A percentile compares a stretch with the other conserved stretches of the same genome.
Evolutionary conservation across 192 early-diverging fungal species (phyloP).

Genomic region (Umbelopsis sp.): DNA sequence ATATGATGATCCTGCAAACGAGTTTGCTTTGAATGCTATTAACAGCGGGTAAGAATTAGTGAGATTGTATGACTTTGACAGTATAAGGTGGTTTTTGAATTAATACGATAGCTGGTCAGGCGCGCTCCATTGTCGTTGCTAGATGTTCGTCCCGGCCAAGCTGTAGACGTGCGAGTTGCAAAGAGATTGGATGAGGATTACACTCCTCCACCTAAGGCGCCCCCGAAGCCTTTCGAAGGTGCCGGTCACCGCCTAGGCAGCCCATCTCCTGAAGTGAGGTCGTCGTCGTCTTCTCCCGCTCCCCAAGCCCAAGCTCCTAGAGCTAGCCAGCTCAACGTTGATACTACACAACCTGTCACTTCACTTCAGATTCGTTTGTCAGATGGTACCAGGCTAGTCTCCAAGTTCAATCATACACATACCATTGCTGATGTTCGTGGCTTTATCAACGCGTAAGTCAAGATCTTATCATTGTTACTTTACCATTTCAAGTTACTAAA

Average conservation of each 20-base stretch:
- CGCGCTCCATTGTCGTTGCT: constrained; percentile 86
- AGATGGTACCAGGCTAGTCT: constrained; percentile 89
- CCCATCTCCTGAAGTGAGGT: constrained; percentile 40
- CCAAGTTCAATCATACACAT: constrained; percentile 89
- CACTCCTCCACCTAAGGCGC: constrained; percentile 76
- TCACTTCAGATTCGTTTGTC: constrained; percentile 90
- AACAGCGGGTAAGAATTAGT: constrained; percentile 72
- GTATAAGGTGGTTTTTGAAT: background rate
- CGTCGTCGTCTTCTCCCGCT: constrained; percentile 35
- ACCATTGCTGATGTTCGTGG: constrained; percentile 83
- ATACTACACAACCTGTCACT: constrained; percentile 77
- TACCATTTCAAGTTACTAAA: background rate
- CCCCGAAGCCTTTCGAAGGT: constrained; percentile 77
- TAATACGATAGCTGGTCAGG: constrained; percentile 40
- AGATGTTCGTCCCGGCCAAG: constrained; percentile 87
- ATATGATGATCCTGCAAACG: constrained; percentile 87
- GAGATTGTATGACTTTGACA: background rate
- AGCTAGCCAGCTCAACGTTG: constrained; percentile 57
- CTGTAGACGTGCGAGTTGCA: constrained; percentile 85
- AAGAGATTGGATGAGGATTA: constrained; percentile 88
- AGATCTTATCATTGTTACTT: background rate
- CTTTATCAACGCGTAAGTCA: constrained; percentile 69
- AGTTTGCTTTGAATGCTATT: constrained; percentile 83
- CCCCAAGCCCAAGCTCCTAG: constrained; percentile 34
- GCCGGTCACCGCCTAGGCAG: constrained; percentile 81